A percentile compares a stretch with the other conserved stretches of the same genome.
Conservation (phyloP, 2,329 filamentous ascomycete genomes). For the Thelonectria discophora region DNA sequence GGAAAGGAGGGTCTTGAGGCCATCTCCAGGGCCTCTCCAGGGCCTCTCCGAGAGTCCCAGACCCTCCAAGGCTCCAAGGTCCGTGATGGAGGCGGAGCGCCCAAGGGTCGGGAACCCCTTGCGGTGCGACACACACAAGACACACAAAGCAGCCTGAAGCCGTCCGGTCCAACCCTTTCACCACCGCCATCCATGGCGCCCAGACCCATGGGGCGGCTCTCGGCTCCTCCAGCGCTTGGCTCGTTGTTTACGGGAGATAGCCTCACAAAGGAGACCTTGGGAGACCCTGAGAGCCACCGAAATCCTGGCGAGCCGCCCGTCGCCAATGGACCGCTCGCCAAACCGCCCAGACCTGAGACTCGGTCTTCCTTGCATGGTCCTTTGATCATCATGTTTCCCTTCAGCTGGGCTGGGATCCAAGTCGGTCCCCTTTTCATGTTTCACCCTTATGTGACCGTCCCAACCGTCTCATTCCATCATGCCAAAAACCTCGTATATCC, state of each 20-base stretch:
- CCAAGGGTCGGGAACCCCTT: background rate
- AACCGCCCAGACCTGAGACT: background rate
- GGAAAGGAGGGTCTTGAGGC: background rate
- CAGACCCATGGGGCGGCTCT: conserved; percentile 11
- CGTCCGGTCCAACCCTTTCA: background rate
- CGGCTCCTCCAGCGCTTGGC: conserved; percentile 16
- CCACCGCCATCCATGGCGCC: background rate
- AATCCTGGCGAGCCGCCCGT: background rate
- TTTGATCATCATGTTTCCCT: background rate
- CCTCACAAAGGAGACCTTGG: background rate
- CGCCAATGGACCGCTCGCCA: background rate
- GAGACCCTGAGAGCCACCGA: too few species aligned
- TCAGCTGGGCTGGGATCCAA: background rate
- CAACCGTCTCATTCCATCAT: background rate
- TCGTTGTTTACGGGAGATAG: background rate
- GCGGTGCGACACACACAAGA: background rate
- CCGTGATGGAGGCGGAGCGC: background rate
- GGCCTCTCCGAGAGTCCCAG: background rate
- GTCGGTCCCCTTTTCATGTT: background rate
- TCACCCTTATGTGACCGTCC: background rate
- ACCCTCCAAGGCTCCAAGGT: background rate
- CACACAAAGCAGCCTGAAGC: background rate
- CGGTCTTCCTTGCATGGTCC: background rate
- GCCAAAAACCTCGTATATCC: background rate
- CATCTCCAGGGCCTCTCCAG: background rate